These are phyloP conservation scores for Pisolithus microcarpus DNA, from an alignment of 768 basidiomycete genomes.

Conservation along the genomic window DNA sequence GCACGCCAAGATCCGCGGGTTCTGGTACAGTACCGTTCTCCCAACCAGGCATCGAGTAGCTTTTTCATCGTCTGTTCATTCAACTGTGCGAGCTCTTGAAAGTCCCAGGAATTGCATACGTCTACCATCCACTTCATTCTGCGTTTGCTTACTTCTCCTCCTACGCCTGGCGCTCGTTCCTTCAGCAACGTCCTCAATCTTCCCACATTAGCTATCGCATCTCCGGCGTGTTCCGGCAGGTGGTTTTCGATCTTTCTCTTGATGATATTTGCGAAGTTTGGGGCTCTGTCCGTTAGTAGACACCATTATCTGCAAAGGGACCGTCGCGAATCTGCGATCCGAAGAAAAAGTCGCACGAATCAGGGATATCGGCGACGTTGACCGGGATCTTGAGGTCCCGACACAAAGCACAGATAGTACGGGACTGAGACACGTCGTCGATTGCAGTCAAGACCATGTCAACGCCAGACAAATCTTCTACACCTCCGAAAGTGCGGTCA, in stretches of 20 bases:
- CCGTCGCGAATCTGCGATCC: conserved; percentile 88
- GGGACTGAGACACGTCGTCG: conserved; percentile 69
- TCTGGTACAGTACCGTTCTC: conserved; percentile 49
- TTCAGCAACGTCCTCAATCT: conserved; percentile 64
- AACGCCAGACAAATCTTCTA: conserved; percentile 58
- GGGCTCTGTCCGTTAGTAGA: conserved; percentile 94
- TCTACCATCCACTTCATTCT: conserved; percentile 92
- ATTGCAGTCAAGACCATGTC: conserved; percentile 94
- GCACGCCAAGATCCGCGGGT: conserved; percentile 35
- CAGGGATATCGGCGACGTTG: conserved; percentile 95
- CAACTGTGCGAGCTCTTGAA: conserved; percentile 71
- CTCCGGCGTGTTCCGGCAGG: conserved; percentile 68
- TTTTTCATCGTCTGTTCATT: conserved; percentile 57
- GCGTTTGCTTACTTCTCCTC: conserved; percentile 64
- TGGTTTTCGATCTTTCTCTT: conserved; percentile 56
- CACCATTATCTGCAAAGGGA: conserved; percentile 90
- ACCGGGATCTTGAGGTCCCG: conserved; percentile 69
- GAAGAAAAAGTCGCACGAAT: conserved; percentile 97
- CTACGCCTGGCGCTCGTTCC: conserved; percentile 75
- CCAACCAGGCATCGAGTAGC: conserved; percentile 84
- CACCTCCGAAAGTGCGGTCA: conserved; percentile 58
- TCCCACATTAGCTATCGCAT: conserved; percentile 77
- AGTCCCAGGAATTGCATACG: conserved; percentile 77
- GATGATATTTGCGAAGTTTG: conserved; percentile 80
- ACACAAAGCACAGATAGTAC: conserved; percentile 64